These are phyloP conservation scores for Hypoxylon sp. DNA, from an alignment of 2,329 filamentous ascomycete species.

Conservation along the genomic window DNA sequence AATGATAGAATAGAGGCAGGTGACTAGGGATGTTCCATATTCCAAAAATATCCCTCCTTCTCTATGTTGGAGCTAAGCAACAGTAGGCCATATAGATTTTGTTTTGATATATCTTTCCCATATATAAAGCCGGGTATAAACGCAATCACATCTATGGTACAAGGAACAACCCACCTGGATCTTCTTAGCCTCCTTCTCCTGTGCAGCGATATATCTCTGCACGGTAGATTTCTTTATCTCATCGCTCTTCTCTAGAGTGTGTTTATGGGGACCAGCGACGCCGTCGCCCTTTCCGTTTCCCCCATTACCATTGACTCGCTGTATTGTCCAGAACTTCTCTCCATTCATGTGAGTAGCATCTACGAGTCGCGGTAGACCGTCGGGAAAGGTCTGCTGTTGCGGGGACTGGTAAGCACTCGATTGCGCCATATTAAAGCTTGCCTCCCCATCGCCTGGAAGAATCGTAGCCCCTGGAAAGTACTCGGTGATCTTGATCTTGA, in stretches of 20 bases:
- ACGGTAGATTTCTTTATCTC: slow-evolving; percentile 87
- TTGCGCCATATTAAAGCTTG: slow-evolving; percentile 42
- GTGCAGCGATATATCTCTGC: slow-evolving; percentile 74
- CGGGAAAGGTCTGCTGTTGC: slow-evolving; percentile 47
- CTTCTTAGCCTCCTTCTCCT: slow-evolving; percentile 76
- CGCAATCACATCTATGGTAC: slow-evolving; percentile 30
- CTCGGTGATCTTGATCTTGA: slow-evolving; percentile 89
- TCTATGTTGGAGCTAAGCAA: slow-evolving; percentile 18
- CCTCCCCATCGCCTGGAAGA: slow-evolving; percentile 54
- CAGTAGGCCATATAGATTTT: slow-evolving; percentile 19
- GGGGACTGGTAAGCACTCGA: slow-evolving; percentile 44
- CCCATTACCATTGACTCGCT: slow-evolving; percentile 83
- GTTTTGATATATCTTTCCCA: slow-evolving; percentile 32
- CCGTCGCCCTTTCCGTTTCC: slow-evolving; percentile 80
- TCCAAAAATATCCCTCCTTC: slow-evolving; percentile 10
- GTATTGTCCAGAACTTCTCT: slow-evolving; percentile 79
- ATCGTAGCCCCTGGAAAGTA: slow-evolving; percentile 73
- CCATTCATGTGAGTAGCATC: slow-evolving; percentile 60
- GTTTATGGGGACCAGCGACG: slow-evolving; percentile 80
- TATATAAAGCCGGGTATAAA: slow-evolving; percentile 32
- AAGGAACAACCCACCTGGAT: slow-evolving; percentile 62
- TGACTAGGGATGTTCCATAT: slow-evolving; percentile 6
- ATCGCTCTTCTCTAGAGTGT: slow-evolving; percentile 80
- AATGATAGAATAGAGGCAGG: not conserved
- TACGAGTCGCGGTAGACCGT: slow-evolving; percentile 52